phyloP scores from a whole-genome alignment of 2,329 filamentous ascomycete genomes.

The Gnomoniopsis sp. region DNA sequence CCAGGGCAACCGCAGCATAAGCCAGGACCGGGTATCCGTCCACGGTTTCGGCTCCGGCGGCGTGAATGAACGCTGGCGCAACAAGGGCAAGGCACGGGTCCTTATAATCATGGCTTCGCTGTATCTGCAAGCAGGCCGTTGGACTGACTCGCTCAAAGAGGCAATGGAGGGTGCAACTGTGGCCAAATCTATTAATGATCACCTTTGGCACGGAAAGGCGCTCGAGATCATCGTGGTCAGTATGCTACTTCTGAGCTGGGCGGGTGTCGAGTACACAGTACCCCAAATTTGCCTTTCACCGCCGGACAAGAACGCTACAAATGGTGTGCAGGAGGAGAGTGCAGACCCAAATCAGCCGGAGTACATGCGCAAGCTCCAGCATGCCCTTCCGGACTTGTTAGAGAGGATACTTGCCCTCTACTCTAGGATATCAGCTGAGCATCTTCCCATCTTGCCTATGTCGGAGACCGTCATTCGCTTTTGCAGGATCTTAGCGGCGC shows the following conservation, averaged over 20 bases:
- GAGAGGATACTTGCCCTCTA: constrained; percentile 75
- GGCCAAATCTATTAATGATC: constrained; percentile 78
- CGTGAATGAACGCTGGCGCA: constrained; percentile 72
- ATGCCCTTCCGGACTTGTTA: constrained; percentile 67
- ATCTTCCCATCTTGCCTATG: constrained; percentile 65
- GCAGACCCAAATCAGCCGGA: constrained; percentile 46
- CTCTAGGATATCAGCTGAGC: constrained; percentile 65
- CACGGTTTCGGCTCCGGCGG: constrained; percentile 71
- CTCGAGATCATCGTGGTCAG: constrained; percentile 83
- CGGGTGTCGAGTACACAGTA: constrained; percentile 79
- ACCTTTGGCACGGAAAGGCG: constrained; percentile 96
- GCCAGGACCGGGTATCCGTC: constrained; percentile 57
- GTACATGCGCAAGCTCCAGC: constrained; percentile 52
- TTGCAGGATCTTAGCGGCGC: constrained; percentile 63
- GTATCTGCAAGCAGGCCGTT: constrained; percentile 84
- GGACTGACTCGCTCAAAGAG: constrained; percentile 83
- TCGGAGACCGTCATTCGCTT: constrained; percentile 73
- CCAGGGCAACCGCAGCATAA: constrained; percentile 22
- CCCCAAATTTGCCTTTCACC: constrained; percentile 51
- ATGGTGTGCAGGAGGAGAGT: constrained; percentile 33
- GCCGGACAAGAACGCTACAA: constrained; percentile 40
- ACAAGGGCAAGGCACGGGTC: constrained; percentile 76
- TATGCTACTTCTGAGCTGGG: constrained; percentile 80
- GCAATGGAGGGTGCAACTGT: constrained; percentile 75
- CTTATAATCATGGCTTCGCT: constrained; percentile 79